Conservation (phyloP, 2,329 filamentous ascomycete species). For the Cladosporium sp. region DNA sequence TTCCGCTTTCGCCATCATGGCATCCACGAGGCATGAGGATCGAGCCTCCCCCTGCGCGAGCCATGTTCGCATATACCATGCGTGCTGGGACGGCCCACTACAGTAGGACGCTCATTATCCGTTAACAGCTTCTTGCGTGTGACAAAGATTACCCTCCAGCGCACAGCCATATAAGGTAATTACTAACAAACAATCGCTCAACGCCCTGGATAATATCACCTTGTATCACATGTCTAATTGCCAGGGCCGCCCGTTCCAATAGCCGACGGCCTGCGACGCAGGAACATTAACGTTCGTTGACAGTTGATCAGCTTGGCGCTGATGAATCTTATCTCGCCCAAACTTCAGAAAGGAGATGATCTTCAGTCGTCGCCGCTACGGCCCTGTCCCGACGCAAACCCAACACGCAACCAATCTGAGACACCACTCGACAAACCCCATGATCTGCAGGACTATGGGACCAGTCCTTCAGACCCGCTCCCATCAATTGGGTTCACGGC, state of each 20-base stretch:
- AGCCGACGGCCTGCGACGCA: too few relatives aligned
- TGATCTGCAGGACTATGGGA: slow-evolving; percentile 8
- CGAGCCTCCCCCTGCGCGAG: not conserved
- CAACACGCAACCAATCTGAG: slow-evolving; percentile 9
- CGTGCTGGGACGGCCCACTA: too few relatives aligned
- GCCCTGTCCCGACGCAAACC: not conserved
- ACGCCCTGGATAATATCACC: too few relatives aligned
- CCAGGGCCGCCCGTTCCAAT: not conserved
- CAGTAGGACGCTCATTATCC: not conserved
- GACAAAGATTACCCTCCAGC: not conserved
- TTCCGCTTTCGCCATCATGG: not conserved
- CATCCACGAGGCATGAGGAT: not conserved
- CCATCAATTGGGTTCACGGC: slow-evolving; percentile 4
- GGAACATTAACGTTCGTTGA: not conserved
- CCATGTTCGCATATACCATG: not conserved
- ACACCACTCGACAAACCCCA: slow-evolving; percentile 1
- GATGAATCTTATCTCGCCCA: slow-evolving; percentile 5
- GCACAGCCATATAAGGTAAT: not conserved
- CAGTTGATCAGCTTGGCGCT: not conserved
- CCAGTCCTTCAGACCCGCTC: not conserved
- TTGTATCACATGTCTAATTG: slow-evolving; percentile 10
- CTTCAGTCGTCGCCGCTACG: not conserved
- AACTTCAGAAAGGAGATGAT: not conserved
- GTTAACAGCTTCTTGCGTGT: not conserved
- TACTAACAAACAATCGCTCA: not conserved